A percentile compares a stretch with the other conserved stretches of the same genome.
phyloP scores from a whole-genome alignment of 2,329 filamentous ascomycete species.

The Diaporthe ampelina region DNA sequence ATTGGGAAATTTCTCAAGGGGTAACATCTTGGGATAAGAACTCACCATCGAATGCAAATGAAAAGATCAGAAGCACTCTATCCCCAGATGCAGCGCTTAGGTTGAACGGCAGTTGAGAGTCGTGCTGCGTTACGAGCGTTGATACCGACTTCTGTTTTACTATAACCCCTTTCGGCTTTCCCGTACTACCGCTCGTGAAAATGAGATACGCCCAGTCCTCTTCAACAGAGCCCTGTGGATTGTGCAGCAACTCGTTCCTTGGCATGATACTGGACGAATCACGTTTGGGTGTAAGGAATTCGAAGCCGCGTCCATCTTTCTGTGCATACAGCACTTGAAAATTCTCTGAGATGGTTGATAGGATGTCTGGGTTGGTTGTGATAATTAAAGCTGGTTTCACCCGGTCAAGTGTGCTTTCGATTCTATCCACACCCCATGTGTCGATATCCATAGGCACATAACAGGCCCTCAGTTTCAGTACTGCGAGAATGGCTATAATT shows the following conservation, averaged over 20 bases:
- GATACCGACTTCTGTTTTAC: slow-evolving; percentile 13
- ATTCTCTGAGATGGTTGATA: not conserved
- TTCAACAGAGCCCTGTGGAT: not conserved
- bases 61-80: slow-evolving; percentile 7
- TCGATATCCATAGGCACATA: slow-evolving; percentile 17
- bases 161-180: not conserved
- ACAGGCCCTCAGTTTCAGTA: slow-evolving; percentile 1
- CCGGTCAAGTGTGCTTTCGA: slow-evolving; percentile 7
- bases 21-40: too few species aligned
- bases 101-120: slow-evolving; percentile 9
- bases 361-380: not conserved
- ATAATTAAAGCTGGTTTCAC: not conserved
- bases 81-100: not conserved
- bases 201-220: slow-evolving; percentile 18
- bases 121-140: not conserved
- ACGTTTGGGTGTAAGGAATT: not conserved
- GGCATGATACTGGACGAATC: not conserved
- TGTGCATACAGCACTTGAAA: not conserved
- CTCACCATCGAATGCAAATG: slow-evolving; percentile 10
- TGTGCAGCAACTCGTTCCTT: too few species aligned
- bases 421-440: slow-evolving; percentile 1
- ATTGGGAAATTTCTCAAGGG: too few species aligned
- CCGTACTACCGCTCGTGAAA: slow-evolving; percentile 5
- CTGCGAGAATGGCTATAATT: not conserved
- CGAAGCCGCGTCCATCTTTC: not conserved